These are phyloP conservation scores for Theobroma grandiflorum DNA, from an alignment of 441 rosid genomes.

Conservation along the genomic window DNA sequence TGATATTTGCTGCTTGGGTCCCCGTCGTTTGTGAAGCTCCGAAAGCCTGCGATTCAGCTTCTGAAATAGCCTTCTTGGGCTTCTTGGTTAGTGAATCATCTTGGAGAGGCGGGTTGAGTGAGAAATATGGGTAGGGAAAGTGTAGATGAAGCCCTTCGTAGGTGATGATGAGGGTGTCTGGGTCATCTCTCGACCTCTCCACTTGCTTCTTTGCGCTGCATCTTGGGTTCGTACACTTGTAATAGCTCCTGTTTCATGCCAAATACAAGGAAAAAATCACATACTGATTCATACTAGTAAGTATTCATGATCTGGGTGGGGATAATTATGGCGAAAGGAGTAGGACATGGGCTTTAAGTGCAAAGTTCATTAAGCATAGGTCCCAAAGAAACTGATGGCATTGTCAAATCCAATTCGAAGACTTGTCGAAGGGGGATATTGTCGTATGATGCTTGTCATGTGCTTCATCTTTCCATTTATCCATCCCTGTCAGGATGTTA, in stretches of 20 bases:
- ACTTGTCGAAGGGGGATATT: background rate
- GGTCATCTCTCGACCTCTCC: slow-evolving; percentile 72
- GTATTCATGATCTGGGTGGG: background rate
- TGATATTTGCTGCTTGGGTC: slow-evolving; percentile 27
- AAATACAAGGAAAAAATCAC: slow-evolving; percentile 1
- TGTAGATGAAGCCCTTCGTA: slow-evolving; percentile 91
- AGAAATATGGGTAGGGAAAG: slow-evolving; percentile 61
- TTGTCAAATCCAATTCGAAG: background rate
- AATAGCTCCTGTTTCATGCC: slow-evolving; percentile 69
- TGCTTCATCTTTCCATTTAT: background rate
- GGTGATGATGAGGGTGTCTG: slow-evolving; percentile 74
- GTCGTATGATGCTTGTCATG: background rate
- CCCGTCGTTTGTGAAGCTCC: slow-evolving; percentile 24
- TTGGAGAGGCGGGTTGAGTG: slow-evolving; percentile 23
- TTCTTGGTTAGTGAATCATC: slow-evolving; percentile 50
- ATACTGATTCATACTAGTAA: background rate
- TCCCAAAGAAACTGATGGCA: background rate
- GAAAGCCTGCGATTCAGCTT: background rate
- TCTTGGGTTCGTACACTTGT: slow-evolving; percentile 84
- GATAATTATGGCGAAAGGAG: background rate
- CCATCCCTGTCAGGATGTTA: background rate
- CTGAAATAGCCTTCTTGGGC: slow-evolving; percentile 37
- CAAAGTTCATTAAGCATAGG: background rate
- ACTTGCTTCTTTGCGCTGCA: slow-evolving; percentile 91
- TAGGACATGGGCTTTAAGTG: background rate